These are phyloP conservation scores for Apiospora arundinis DNA, from an alignment of 2,329 filamentous ascomycete species.

Conservation along the genomic window DNA sequence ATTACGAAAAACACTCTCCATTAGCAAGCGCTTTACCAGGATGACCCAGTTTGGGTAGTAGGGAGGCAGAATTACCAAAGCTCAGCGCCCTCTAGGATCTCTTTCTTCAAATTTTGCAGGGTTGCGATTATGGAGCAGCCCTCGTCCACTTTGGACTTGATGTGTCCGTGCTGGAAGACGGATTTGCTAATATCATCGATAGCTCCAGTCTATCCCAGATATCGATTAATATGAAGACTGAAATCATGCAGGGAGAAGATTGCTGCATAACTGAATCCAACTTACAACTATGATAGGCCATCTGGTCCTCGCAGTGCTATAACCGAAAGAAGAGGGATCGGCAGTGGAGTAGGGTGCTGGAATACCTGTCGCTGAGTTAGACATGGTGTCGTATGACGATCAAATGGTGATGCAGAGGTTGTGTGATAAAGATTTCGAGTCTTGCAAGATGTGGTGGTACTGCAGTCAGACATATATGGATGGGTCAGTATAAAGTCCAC, in stretches of 20 bases:
- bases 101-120: constrained; percentile 87
- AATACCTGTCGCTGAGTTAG: neutral
- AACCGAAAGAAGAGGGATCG: constrained; percentile 87
- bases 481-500: neutral
- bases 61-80: constrained; percentile 52
- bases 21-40: neutral
- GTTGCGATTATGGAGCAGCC: constrained; percentile 85
- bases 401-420: neutral
- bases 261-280: constrained; percentile 21
- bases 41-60: neutral
- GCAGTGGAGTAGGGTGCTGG: constrained; percentile 78
- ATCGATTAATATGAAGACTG: too few species aligned
- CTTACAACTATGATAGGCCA: constrained; percentile 93
- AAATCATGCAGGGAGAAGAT: too few species aligned
- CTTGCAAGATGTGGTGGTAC: neutral
- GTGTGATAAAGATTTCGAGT: neutral
- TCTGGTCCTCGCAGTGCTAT: constrained; percentile 79
- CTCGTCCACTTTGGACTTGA: constrained; percentile 71
- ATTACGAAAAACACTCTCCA: too few species aligned
- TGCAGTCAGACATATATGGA: neutral
- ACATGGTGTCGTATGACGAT: neutral
- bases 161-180: constrained; percentile 62
- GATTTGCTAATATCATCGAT: constrained; percentile 93
- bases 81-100: constrained; percentile 85
- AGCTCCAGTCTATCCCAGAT: constrained; percentile 75